These are phyloP conservation scores for Gremmenia infestans DNA, from an alignment of 2,329 filamentous ascomycete genomes.

Conservation along the genomic window DNA sequence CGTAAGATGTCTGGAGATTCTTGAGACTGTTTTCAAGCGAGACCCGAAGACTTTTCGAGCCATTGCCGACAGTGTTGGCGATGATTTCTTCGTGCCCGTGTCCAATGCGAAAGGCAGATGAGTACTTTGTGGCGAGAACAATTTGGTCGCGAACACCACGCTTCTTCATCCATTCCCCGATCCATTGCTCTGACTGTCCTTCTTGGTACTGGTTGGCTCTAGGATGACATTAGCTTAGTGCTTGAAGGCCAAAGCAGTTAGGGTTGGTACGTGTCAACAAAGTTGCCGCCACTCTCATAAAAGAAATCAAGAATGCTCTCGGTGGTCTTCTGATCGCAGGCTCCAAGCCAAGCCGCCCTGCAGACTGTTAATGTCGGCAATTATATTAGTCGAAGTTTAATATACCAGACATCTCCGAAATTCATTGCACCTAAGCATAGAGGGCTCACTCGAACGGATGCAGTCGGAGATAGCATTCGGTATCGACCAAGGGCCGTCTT, in stretches of 20 bases:
- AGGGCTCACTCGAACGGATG: conserved; percentile 29
- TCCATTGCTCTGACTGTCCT: conserved; percentile 50
- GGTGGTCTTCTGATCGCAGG: conserved; percentile 50
- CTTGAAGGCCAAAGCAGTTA: too few species aligned
- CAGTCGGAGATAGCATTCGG: conserved; percentile 28
- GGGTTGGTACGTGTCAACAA: conserved; percentile 50
- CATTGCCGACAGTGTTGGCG: conserved; percentile 17
- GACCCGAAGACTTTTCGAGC: conserved; percentile 11
- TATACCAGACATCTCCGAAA: conserved; percentile 37
- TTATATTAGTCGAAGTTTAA: neutral
- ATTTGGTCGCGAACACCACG: conserved; percentile 46
- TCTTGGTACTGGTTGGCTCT: conserved; percentile 50
- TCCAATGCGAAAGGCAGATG: conserved; percentile 28
- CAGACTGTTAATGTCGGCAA: conserved; percentile 29
- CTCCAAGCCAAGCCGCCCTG: conserved; percentile 44
- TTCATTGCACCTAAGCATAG: conserved; percentile 33
- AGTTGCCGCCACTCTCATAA: conserved; percentile 54
- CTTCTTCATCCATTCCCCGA: conserved; percentile 52
- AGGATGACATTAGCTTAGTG: too few species aligned
- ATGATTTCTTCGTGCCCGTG: neutral
- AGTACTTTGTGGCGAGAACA: conserved; percentile 52
- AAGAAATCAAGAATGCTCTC: conserved; percentile 50
- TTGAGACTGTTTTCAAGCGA: conserved; percentile 31
- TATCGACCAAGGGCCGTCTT: conserved; percentile 11
- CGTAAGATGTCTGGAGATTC: conserved; percentile 61